Conservation (phyloP, 2,329 filamentous ascomycete species). For the Phoma sp. region DNA sequence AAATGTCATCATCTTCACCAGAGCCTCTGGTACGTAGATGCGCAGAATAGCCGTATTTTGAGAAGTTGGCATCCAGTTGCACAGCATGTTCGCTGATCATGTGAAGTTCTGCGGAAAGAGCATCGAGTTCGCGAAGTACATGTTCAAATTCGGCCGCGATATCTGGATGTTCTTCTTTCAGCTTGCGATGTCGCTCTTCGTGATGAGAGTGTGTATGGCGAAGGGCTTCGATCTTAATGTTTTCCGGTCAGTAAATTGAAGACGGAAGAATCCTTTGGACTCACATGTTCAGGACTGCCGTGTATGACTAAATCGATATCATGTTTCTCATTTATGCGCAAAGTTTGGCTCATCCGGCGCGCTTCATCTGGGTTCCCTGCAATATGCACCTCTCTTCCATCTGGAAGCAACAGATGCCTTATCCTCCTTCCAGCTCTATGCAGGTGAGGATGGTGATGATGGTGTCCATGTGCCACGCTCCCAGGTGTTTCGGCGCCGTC, state of each 20-base stretch:
- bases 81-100: slow-evolving; percentile 62
- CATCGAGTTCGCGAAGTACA: slow-evolving; percentile 61
- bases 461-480: background rate
- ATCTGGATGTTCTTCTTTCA: slow-evolving; percentile 59
- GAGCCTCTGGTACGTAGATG: slow-evolving; percentile 56
- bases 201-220: slow-evolving; percentile 62
- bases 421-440: slow-evolving; percentile 52
- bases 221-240: slow-evolving; percentile 54
- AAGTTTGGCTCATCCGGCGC: slow-evolving; percentile 55
- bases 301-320: slow-evolving; percentile 66
- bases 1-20: slow-evolving; percentile 8
- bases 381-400: slow-evolving; percentile 65
- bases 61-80: slow-evolving; percentile 66
- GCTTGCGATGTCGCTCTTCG: slow-evolving; percentile 54
- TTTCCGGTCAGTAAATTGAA: background rate
- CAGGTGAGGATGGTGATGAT: slow-evolving; percentile 34
- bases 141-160: slow-evolving; percentile 65
- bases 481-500: background rate
- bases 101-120: slow-evolving; percentile 62
- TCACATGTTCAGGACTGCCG: slow-evolving; percentile 60
- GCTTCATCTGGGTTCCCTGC: slow-evolving; percentile 64
- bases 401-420: slow-evolving; percentile 62
- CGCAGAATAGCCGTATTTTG: slow-evolving; percentile 68
- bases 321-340: slow-evolving; percentile 46
- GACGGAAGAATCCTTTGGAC: background rate